phyloP scores from a whole-genome alignment of 441 rosid genomes.

The Gossypium davidsonii region DNA sequence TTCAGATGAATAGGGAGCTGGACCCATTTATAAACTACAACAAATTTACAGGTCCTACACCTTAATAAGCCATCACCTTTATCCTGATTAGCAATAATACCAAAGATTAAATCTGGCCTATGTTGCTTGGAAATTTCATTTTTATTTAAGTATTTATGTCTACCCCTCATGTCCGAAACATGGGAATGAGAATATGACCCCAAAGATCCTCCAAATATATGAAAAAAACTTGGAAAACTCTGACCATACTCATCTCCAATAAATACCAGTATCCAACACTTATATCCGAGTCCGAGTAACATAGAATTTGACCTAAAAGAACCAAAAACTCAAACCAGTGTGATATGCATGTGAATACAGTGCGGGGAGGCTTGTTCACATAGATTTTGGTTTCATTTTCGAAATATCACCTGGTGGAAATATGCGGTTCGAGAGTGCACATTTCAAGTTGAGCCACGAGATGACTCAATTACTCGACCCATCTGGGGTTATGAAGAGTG shows the following conservation, averaged over 20 bases:
- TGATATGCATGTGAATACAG: constrained; percentile 37
- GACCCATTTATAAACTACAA: no score
- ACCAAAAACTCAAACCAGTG: background rate
- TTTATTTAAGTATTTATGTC: no score
- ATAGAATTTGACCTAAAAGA: background rate
- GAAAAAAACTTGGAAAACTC: background rate
- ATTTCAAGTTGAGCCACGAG: constrained; percentile 97
- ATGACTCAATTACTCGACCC: constrained; percentile 98
- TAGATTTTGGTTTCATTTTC: constrained; percentile 93
- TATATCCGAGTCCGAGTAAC: background rate
- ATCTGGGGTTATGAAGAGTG: constrained; percentile 91
- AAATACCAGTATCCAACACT: no score
- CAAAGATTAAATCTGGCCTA: background rate
- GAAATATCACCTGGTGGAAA: constrained; percentile 97
- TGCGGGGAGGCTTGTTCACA: constrained; percentile 86
- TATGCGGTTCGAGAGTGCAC: constrained; percentile 97
- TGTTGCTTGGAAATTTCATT: no score
- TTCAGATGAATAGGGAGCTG: no score
- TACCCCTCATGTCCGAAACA: no score
- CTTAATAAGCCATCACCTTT: background rate
- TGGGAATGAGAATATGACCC: no score
- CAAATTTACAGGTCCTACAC: background rate
- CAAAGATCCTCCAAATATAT: no score
- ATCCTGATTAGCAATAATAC: background rate
- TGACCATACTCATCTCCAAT: background rate